phyloP scores from a whole-genome alignment of 345 rosid genomes.

The Camelina sativa region DNA sequence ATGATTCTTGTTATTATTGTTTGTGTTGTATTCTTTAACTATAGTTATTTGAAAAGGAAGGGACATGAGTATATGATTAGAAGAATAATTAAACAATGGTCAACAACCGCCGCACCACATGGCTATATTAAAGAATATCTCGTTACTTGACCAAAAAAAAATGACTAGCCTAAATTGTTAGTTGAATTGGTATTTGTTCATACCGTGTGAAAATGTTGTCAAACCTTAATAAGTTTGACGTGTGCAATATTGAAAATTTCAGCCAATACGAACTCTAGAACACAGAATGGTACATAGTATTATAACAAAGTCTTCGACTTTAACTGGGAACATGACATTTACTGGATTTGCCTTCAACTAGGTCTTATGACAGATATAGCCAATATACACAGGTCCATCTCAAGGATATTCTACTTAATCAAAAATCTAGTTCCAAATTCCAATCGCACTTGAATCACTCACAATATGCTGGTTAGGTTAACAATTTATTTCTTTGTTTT shows the following conservation, averaged over 20 bases:
- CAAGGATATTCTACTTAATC: neutral
- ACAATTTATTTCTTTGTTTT: too few species aligned
- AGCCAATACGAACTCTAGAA: neutral
- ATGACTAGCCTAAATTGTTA: neutral
- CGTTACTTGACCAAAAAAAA: neutral
- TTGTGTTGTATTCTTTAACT: neutral
- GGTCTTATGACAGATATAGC: neutral
- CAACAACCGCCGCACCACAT: conserved; percentile 31
- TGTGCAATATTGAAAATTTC: conserved; percentile 21
- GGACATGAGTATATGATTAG: neutral
- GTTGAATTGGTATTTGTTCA: conserved; percentile 17
- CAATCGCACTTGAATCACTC: too few species aligned
- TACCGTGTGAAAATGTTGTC: conserved; percentile 15
- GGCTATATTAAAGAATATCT: conserved; percentile 18
- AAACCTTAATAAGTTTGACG: neutral
- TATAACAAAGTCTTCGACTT: conserved; percentile 3
- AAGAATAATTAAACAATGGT: conserved; percentile 23
- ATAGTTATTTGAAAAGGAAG: neutral
- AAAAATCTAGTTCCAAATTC: neutral
- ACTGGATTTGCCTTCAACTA: neutral
- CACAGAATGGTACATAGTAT: neutral
- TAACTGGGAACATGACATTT: neutral
- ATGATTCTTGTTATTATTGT: too few species aligned
- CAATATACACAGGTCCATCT: neutral
- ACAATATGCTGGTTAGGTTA: neutral